Conservation (phyloP, 306 rosid genomes). For the Cucurbita pepo region DNA sequence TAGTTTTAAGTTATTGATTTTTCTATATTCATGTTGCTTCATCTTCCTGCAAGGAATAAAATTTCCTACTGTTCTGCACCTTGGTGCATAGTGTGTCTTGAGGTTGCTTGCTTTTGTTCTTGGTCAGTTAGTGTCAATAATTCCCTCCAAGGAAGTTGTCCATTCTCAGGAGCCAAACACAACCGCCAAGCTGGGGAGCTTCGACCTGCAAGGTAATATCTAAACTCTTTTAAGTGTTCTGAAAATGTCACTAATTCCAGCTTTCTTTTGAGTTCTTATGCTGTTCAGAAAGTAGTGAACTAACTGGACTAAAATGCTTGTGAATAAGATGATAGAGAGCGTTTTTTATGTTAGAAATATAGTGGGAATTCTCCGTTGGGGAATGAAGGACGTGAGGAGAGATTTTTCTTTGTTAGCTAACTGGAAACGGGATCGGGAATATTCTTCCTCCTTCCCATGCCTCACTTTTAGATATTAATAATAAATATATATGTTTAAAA, state of each 20-base stretch:
- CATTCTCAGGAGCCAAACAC: background rate
- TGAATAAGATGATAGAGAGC: too few relatives aligned
- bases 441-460: too few relatives aligned
- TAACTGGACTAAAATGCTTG: background rate
- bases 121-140: background rate
- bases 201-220: background rate
- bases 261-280: background rate
- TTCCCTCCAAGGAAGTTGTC: background rate
- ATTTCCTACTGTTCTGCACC: constrained; percentile 1
- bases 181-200: background rate
- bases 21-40: background rate
- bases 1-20: constrained; percentile 1
- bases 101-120: background rate
- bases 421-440: too few relatives aligned
- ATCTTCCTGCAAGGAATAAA: constrained; percentile 5
- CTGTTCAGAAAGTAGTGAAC: too few relatives aligned
- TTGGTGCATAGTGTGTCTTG: background rate
- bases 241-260: background rate
- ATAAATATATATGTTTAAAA: too few relatives aligned
- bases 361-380: too few relatives aligned
- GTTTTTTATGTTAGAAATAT: too few relatives aligned
- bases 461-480: too few relatives aligned
- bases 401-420: too few relatives aligned
- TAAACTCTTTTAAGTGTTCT: background rate
- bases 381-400: too few relatives aligned